phyloP scores from a whole-genome alignment of 257 asterid genomes.

The Solanum bulbocastanum region DNA sequence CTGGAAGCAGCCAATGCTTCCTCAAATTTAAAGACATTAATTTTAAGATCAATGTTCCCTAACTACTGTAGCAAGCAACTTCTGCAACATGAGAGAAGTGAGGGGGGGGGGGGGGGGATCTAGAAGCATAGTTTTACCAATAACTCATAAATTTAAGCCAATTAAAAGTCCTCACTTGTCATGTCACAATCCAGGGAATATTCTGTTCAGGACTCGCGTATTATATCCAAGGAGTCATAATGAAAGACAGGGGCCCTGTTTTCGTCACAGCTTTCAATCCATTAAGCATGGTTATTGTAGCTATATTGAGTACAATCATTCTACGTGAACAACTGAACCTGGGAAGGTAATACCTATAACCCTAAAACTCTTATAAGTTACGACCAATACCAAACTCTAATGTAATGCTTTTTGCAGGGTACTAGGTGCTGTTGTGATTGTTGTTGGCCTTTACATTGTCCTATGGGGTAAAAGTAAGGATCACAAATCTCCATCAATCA shows the following conservation, averaged over 20 bases:
- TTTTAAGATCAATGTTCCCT: not conserved
- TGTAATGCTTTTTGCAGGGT: conserved; percentile 31
- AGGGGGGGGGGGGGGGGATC: not conserved
- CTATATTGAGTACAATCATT: conserved; percentile 69
- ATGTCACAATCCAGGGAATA: conserved; percentile 47
- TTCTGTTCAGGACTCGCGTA: conserved; percentile 83
- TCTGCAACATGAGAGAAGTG: not conserved
- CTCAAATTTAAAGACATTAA: not conserved
- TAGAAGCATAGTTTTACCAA: not conserved
- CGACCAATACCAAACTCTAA: not conserved
- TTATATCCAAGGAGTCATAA: conserved; percentile 73
- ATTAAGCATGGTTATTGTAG: conserved; percentile 80
- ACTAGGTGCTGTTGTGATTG: conserved; percentile 69
- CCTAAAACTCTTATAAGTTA: not conserved
- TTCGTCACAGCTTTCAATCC: conserved; percentile 89
- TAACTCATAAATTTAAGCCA: not conserved
- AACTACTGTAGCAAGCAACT: not conserved
- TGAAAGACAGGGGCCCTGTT: conserved; percentile 86
- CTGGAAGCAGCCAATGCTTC: not conserved
- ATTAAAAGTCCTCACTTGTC: not conserved
- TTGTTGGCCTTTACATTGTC: conserved; percentile 73
- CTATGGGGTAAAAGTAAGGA: conserved; percentile 88
- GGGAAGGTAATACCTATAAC: conserved; percentile 56
- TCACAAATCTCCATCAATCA: conserved; percentile 17
- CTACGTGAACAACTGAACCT: conserved; percentile 55